Evolutionary conservation across 768 basidiomycete species (phyloP).

Genomic region (Serpula lacrymans): DNA sequence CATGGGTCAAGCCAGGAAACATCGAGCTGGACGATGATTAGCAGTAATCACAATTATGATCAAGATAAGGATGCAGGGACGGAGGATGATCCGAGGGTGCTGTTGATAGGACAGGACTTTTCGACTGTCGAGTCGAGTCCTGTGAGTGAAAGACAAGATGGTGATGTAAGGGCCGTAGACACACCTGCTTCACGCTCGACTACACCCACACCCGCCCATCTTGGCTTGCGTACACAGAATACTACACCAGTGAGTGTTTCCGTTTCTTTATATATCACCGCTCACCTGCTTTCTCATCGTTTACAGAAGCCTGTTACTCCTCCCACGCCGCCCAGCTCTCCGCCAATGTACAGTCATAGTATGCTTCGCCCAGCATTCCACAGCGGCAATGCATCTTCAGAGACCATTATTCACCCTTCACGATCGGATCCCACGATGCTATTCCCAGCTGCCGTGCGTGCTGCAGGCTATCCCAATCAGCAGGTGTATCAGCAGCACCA

Average conservation of each 20-base stretch:
- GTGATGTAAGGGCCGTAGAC: no score
- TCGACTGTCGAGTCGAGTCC: slow-evolving; percentile 12
- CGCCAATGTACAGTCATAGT: slow-evolving; percentile 5
- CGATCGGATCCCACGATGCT: slow-evolving; percentile 27
- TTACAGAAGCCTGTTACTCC: slow-evolving; percentile 2
- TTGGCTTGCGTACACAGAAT: no score
- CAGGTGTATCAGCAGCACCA: slow-evolving; percentile 11
- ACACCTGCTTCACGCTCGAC: no score
- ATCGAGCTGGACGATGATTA: no score
- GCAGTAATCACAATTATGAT: no score
- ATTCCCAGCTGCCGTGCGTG: slow-evolving; percentile 36
- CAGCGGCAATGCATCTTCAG: slow-evolving; percentile 17
- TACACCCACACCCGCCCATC: no score
- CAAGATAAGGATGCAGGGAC: slow-evolving; percentile 12
- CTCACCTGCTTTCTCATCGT: no score
- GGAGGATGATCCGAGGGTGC: slow-evolving; percentile 10
- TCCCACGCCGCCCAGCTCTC: slow-evolving; percentile 1
- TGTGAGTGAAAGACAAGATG: slow-evolving; percentile 7
- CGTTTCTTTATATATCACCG: no score
- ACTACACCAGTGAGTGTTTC: no score
- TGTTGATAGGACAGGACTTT: slow-evolving; percentile 18
- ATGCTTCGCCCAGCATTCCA: slow-evolving; percentile 1
- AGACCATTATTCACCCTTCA: slow-evolving; percentile 14
- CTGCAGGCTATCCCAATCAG: slow-evolving; percentile 27
- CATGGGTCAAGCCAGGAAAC: no score